Conservation (phyloP, 2,329 filamentous ascomycete species). For the Hypoxylon sp. region DNA sequence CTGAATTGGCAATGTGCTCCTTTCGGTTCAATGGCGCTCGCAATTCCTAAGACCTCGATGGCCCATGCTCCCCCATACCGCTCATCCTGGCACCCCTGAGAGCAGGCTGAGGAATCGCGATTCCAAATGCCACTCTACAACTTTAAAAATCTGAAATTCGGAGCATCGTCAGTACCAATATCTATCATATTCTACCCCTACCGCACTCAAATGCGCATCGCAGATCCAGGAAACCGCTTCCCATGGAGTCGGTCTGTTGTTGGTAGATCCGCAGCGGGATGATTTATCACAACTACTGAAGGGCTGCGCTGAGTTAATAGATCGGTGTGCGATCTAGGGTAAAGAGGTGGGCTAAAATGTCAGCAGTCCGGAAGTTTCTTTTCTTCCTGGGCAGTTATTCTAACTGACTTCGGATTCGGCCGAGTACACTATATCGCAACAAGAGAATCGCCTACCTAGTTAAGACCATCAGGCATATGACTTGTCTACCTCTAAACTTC, state of each 20-base stretch:
- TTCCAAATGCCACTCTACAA: constrained; percentile 30
- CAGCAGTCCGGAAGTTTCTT: constrained; percentile 40
- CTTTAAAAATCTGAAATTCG: constrained; percentile 23
- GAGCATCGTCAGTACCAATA: constrained; percentile 19
- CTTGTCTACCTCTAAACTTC: neutral
- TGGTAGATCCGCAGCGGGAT: constrained; percentile 21
- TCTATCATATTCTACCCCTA: constrained; percentile 37
- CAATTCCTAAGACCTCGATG: constrained; percentile 31
- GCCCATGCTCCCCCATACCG: constrained; percentile 26
- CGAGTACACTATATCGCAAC: constrained; percentile 18
- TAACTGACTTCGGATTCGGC: constrained; percentile 27
- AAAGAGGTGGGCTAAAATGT: constrained; percentile 19
- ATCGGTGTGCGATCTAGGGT: neutral
- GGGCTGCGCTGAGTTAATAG: constrained; percentile 18
- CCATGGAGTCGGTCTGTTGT: constrained; percentile 36
- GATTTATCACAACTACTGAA: constrained; percentile 12
- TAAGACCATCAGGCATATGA: neutral
- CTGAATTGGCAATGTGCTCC: constrained; percentile 47
- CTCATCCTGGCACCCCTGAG: constrained; percentile 32
- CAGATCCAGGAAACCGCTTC: constrained; percentile 23
- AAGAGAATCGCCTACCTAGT: constrained; percentile 15
- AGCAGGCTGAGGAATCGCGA: constrained; percentile 21
- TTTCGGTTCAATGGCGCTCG: constrained; percentile 43
- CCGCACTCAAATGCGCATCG: neutral
- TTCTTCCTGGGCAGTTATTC: constrained; percentile 29